Base-by-base conservation (phyloP, 176 grass and related monocot genomes). In the Avena atlantica region DNA sequence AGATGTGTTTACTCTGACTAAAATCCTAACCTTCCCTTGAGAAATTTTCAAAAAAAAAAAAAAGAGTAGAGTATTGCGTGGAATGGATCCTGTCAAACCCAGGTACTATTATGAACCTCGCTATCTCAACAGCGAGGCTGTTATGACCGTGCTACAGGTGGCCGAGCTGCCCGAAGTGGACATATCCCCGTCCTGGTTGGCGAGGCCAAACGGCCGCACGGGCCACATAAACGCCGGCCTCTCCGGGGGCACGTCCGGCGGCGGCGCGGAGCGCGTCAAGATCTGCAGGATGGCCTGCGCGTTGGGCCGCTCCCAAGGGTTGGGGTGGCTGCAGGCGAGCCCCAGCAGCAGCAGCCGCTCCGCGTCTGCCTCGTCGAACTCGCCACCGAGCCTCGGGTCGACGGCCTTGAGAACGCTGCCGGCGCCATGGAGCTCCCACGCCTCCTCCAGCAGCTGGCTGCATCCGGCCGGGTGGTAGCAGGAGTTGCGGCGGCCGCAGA, bases 201-300 rank as follows among this genome's bases (percentile, higher is more conserved):
- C 8, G 31, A 40, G 31, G 3, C 31, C 31, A 19, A 57, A 57
- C 55, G 15, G 55, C 1, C 55, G 55, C 55, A 19, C 31, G 31
- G 66, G 66, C 66, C 66, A 69, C 66, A 69, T 69, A 36, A 69
- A 69, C 66, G 66, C 66, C 14, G 66, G 66, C 66, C 66, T 37
- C 2, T 14, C 17, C 31, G 66, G 15, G 7, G 66, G 66, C 66
- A 69, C 66, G 66, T 69, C 66, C 15, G 31, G 66, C 31, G 66
- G 66, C 66, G 66, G 66, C 1, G 66, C 66, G 16, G 67, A 40
- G 67, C 31, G 67, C 67, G 67, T 70, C 67, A 70, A 36, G 67
- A 70, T 70, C 67, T 70, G 67, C 67, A 70, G 67, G 67, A 70
- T 70, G 67, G 1, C 67, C 34, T 40, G 67, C 67, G 67, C 67